A percentile compares a stretch with the other conserved stretches of the same genome.
These are phyloP conservation scores for Letharia columbiana DNA, from an alignment of 495 filamentous ascomycete species.

Conservation along the genomic window DNA sequence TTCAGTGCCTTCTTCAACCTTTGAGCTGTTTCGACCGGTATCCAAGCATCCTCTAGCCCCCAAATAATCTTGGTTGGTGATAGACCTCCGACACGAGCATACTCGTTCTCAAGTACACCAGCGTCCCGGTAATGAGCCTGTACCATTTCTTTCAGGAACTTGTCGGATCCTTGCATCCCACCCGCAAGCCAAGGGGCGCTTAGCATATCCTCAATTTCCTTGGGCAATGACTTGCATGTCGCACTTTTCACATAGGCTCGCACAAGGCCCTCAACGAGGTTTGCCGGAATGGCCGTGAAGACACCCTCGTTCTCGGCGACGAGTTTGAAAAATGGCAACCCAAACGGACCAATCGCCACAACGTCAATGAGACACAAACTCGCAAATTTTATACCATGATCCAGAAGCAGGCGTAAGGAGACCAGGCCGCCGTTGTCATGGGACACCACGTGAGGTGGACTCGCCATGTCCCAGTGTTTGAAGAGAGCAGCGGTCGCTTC, in stretches of 20 bases:
- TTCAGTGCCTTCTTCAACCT: slow-evolving; percentile 22
- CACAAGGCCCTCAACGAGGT: slow-evolving; percentile 30
- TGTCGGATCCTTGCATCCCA: slow-evolving; percentile 23
- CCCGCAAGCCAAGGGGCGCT: slow-evolving; percentile 26
- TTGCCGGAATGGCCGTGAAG: slow-evolving; percentile 26
- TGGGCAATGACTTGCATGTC: slow-evolving; percentile 19
- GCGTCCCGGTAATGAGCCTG: slow-evolving; percentile 29
- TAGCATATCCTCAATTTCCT: slow-evolving; percentile 27
- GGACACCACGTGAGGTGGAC: slow-evolving; percentile 30
- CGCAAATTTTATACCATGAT: slow-evolving; percentile 27
- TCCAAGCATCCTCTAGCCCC: slow-evolving; percentile 32
- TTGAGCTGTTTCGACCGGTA: slow-evolving; percentile 28
- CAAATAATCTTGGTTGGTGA: slow-evolving; percentile 31
- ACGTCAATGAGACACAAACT: slow-evolving; percentile 33
- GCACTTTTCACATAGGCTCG: slow-evolving; percentile 31
- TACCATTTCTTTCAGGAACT: slow-evolving; percentile 28
- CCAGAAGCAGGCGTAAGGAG: slow-evolving; percentile 26
- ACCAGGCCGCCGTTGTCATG: slow-evolving; percentile 33
- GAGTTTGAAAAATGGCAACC: slow-evolving; percentile 30
- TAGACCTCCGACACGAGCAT: slow-evolving; percentile 26
- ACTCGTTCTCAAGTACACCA: slow-evolving; percentile 28
- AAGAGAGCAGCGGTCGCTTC: slow-evolving; percentile 31
- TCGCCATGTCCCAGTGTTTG: slow-evolving; percentile 21
- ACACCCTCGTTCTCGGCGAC: slow-evolving; percentile 28
- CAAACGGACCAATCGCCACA: slow-evolving; percentile 31